Evolutionary conservation across 495 filamentous ascomycete species (phyloP).

Genomic region (Amorphotheca resinae): DNA sequence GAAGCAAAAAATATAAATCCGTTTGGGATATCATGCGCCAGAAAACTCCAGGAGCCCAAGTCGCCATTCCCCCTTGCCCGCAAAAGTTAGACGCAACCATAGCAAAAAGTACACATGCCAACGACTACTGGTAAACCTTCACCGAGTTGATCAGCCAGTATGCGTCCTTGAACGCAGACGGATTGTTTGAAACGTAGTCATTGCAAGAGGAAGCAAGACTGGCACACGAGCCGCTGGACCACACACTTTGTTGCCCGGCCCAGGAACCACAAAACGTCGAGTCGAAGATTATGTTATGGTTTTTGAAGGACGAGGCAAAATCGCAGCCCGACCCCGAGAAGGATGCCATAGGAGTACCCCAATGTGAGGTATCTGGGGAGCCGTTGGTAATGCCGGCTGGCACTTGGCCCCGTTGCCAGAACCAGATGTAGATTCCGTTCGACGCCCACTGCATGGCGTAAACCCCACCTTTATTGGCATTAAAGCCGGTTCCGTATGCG

Average conservation of each 20-base stretch:
- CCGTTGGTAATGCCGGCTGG: constrained; percentile 43
- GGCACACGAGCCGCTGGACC: constrained; percentile 31
- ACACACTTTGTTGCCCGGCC: constrained; percentile 38
- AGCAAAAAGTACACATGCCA: background rate
- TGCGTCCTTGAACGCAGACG: constrained; percentile 37
- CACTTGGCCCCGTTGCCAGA: constrained; percentile 20
- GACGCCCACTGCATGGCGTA: constrained; percentile 73
- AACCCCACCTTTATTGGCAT: constrained; percentile 57
- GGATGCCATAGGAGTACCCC: constrained; percentile 54
- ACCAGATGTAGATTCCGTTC: constrained; percentile 47
- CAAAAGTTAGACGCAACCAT: no score
- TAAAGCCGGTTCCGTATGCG: constrained; percentile 61
- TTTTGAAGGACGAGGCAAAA: constrained; percentile 50
- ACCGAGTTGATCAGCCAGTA: constrained; percentile 63
- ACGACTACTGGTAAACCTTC: constrained; percentile 35
- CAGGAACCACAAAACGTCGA: constrained; percentile 68
- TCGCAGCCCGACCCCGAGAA: constrained; percentile 47
- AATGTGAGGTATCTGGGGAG: constrained; percentile 33
- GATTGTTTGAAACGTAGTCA: constrained; percentile 47
- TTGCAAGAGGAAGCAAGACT: constrained; percentile 34
- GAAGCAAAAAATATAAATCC: no score
- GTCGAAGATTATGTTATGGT: constrained; percentile 69
- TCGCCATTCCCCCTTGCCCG: no score
- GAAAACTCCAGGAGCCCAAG: no score
- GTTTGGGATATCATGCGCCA: no score